These are phyloP conservation scores for Vigna radiata DNA, from an alignment of 306 rosid species.

Conservation along the genomic window DNA sequence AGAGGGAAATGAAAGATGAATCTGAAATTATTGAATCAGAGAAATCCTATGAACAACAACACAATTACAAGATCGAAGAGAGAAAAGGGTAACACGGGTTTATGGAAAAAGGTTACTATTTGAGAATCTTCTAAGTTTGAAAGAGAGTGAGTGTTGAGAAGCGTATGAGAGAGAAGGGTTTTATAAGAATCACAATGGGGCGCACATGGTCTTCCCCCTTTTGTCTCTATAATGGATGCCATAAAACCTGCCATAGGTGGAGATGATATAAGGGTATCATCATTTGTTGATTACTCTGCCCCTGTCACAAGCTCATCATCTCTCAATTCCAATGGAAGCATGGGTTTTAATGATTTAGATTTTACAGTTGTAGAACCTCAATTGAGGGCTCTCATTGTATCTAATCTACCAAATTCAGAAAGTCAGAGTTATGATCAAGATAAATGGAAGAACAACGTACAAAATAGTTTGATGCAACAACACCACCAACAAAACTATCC, in stretches of 20 bases:
- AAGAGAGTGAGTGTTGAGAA: constrained; percentile 3
- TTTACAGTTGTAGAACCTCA: constrained; percentile 53
- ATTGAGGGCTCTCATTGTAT: constrained; percentile 56
- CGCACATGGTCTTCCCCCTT: constrained; percentile 39
- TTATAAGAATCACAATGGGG: not conserved
- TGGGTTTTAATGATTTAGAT: constrained; percentile 51
- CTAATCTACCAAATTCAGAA: constrained; percentile 51
- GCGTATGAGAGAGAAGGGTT: not conserved
- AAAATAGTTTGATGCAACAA: constrained; percentile 53
- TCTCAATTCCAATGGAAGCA: constrained; percentile 47
- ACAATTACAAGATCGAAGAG: no score
- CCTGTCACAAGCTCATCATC: constrained; percentile 48
- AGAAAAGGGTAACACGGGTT: no score
- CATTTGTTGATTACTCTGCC: constrained; percentile 42
- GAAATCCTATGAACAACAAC: no score
- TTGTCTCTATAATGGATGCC: constrained; percentile 37
- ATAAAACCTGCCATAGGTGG: constrained; percentile 39
- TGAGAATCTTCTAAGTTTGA: not conserved
- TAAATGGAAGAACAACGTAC: constrained; percentile 51
- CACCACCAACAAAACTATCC: constrained; percentile 55
- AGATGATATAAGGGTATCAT: constrained; percentile 50
- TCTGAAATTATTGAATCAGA: no score
- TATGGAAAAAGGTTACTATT: not conserved
- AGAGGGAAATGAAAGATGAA: no score
- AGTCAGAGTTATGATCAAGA: constrained; percentile 55